A percentile compares a stretch with the other conserved stretches of the same genome.
Conservation (phyloP, 2,329 filamentous ascomycete species). For the Fusarium sp. region DNA sequence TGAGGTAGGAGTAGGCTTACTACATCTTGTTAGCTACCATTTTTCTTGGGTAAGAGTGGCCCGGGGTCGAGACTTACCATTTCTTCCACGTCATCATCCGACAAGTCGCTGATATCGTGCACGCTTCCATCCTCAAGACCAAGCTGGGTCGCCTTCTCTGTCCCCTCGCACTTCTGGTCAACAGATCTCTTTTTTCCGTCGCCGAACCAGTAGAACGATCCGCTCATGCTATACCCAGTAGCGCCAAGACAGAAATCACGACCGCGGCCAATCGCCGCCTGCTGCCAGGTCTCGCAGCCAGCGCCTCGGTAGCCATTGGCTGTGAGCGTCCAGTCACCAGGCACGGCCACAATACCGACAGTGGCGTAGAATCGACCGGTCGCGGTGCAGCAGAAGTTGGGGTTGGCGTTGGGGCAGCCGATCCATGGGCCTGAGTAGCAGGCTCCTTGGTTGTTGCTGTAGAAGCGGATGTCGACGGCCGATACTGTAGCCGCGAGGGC, state of each 20-base stretch:
- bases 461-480: not conserved
- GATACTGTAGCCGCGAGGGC: not conserved
- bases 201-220: not conserved
- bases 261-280: not conserved
- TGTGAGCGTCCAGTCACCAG: not conserved
- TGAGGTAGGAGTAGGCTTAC: not conserved
- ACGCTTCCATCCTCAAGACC: not conserved
- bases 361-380: not conserved
- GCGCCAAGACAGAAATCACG: not conserved
- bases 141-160: not conserved
- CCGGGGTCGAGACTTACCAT: not conserved
- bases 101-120: not conserved
- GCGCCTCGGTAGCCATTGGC: not conserved
- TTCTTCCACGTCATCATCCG: not conserved
- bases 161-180: not conserved
- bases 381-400: not conserved
- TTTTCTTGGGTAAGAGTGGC: no score
- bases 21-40: not conserved
- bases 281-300: not conserved
- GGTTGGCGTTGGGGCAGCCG: not conserved
- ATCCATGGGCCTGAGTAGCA: not conserved
- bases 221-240: not conserved
- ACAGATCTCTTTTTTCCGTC: not conserved
- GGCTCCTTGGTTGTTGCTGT: not conserved
- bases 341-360: not conserved